A percentile compares a stretch with the other conserved stretches of the same genome.
Conservation (phyloP, 2,329 filamentous ascomycete genomes). For the Diaporthe caulivora region DNA sequence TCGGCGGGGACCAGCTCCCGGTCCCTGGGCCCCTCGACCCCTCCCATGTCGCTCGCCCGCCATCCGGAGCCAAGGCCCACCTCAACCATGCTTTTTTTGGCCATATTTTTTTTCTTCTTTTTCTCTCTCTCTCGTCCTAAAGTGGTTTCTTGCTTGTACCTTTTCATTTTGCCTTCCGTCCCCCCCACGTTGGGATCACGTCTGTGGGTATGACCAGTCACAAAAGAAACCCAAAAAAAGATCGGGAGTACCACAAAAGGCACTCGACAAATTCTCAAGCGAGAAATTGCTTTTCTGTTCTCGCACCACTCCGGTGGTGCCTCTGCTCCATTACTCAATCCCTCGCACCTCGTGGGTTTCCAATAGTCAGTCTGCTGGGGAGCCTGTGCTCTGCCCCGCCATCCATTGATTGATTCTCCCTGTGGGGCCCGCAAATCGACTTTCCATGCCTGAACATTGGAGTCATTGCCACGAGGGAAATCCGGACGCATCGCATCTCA, state of each 20-base stretch:
- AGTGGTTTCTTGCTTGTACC: neutral
- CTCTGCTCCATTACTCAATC: neutral
- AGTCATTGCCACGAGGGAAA: constrained; percentile 21
- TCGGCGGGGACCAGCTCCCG: constrained; percentile 28
- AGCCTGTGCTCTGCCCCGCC: constrained; percentile 11
- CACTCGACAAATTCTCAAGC: neutral
- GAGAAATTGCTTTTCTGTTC: neutral
- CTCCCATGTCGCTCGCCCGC: constrained; percentile 13
- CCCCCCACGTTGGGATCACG: constrained; percentile 15
- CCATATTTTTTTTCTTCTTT: neutral
- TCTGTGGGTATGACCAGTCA: constrained; percentile 9
- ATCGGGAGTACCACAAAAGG: neutral
- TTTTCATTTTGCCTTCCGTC: neutral
- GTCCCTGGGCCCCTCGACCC: constrained; percentile 8
- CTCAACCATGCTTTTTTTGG: constrained; percentile 21
- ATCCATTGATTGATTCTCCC: constrained; percentile 1
- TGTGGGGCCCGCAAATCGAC: neutral
- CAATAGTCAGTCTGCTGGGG: neutral
- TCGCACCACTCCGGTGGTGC: neutral
- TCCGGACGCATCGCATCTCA: constrained; percentile 8
- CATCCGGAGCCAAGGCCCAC: constrained; percentile 26
- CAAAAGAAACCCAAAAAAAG: neutral
- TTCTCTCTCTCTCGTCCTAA: neutral
- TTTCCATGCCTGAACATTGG: constrained; percentile 5
- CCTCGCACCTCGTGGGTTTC: neutral